Evolutionary conservation across 768 basidiomycete species (phyloP).

Genomic region (Zangia roseola): DNA sequence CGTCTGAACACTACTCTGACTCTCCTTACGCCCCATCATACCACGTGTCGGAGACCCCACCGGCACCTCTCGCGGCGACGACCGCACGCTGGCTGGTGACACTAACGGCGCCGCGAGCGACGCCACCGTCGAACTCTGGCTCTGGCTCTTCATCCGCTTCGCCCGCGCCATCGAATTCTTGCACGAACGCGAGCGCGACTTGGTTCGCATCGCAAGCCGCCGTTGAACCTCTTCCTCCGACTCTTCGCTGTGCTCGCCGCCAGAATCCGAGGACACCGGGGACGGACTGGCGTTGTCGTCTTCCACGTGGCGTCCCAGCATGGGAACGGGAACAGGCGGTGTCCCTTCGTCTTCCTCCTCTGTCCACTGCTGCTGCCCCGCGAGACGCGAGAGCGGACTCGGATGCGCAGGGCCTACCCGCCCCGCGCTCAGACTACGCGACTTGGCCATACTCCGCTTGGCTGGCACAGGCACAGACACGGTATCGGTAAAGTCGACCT

Average conservation of each 20-base stretch:
- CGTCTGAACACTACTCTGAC: conserved; percentile 69
- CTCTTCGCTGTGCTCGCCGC: conserved; percentile 43
- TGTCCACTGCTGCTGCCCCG: conserved; percentile 52
- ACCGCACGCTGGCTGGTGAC: conserved; percentile 12
- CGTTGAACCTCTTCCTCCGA: conserved; percentile 11
- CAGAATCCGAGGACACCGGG: conserved; percentile 61
- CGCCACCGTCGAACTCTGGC: conserved; percentile 68
- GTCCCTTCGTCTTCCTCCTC: conserved; percentile 48
- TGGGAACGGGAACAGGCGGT: not conserved
- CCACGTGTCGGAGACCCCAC: conserved; percentile 19
- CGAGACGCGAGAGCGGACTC: conserved; percentile 65
- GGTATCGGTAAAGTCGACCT: conserved; percentile 34
- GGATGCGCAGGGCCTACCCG: conserved; percentile 42
- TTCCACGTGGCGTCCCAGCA: conserved; percentile 31
- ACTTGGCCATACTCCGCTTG: conserved; percentile 34
- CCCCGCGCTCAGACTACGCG: conserved; percentile 33
- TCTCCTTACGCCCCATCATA: conserved; percentile 45
- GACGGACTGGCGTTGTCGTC: conserved; percentile 56
- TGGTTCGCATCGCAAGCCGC: conserved; percentile 19
- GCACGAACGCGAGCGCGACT: conserved; percentile 31
- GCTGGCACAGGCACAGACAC: conserved; percentile 17
- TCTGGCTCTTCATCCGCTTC: conserved; percentile 39
- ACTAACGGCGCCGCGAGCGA: conserved; percentile 46
- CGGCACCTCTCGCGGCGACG: conserved; percentile 9
- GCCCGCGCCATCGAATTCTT: conserved; percentile 25